These are phyloP conservation scores for Pseudocercospora crystallina DNA, from an alignment of 2,329 filamentous ascomycete genomes.

Conservation along the genomic window DNA sequence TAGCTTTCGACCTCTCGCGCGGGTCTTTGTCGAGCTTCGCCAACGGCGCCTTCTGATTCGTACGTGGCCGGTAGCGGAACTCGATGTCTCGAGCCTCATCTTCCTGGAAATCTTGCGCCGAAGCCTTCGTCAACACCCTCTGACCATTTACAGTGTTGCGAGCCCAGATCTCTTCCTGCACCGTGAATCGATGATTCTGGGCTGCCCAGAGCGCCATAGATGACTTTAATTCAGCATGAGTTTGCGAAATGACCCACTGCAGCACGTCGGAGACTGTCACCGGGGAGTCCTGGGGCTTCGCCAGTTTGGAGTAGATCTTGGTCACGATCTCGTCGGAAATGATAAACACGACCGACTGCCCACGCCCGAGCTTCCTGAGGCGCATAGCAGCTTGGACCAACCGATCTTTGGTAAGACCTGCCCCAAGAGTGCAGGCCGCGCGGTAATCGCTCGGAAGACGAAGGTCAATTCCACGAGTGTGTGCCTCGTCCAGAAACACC, in stretches of 20 bases:
- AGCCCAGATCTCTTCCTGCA: slow-evolving; percentile 15
- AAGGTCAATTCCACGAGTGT: slow-evolving; percentile 70
- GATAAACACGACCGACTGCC: slow-evolving; percentile 65
- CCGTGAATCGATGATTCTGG: slow-evolving; percentile 56
- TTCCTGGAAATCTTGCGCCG: slow-evolving; percentile 56
- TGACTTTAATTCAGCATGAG: slow-evolving; percentile 50
- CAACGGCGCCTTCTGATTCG: slow-evolving; percentile 23
- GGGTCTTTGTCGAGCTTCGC: slow-evolving; percentile 51
- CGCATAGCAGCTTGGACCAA: slow-evolving; percentile 71
- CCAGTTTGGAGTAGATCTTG: slow-evolving; percentile 45
- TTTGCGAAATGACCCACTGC: slow-evolving; percentile 60
- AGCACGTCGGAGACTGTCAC: slow-evolving; percentile 59
- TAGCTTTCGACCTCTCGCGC: slow-evolving; percentile 33
- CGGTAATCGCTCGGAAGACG: slow-evolving; percentile 58
- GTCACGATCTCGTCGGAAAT: slow-evolving; percentile 58
- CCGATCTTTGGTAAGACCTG: slow-evolving; percentile 65
- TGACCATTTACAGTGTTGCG: slow-evolving; percentile 54
- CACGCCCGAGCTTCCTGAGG: slow-evolving; percentile 67
- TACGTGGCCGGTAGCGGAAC: slow-evolving; percentile 24
- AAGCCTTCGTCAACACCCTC: slow-evolving; percentile 38
- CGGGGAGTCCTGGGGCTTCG: slow-evolving; percentile 1
- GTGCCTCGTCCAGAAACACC: slow-evolving; percentile 68
- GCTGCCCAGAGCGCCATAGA: slow-evolving; percentile 60
- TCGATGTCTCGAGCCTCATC: slow-evolving; percentile 68
- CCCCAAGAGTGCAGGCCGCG: slow-evolving; percentile 67